Evolutionary conservation across 495 filamentous ascomycete genomes (phyloP).

Genomic region (Penicillium cosmopolitanum): DNA sequence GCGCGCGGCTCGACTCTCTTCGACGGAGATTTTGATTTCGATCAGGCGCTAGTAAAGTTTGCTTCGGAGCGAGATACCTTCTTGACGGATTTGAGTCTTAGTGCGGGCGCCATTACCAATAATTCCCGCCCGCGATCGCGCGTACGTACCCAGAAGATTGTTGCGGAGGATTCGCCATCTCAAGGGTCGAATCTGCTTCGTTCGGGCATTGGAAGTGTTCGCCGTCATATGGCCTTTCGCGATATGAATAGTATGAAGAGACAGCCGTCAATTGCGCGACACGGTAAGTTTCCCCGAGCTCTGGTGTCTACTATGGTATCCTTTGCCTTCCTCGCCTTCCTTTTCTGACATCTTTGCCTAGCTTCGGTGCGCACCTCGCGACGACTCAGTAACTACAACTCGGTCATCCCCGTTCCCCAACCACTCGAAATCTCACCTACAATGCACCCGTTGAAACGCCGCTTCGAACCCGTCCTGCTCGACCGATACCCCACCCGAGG

Average conservation of each 20-base stretch:
- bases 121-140: constrained; percentile 72
- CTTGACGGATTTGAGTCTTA: constrained; percentile 88
- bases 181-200: constrained; percentile 49
- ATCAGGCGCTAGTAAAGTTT: constrained; percentile 89
- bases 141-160: constrained; percentile 79
- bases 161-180: constrained; percentile 66
- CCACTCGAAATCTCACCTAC: constrained; percentile 86
- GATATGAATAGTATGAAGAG: constrained; percentile 96
- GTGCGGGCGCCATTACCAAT: constrained; percentile 76
- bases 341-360: constrained; percentile 31
- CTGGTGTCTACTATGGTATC: neutral
- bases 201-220: constrained; percentile 73
- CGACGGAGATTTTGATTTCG: constrained; percentile 81
- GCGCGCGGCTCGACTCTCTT: constrained; percentile 37
- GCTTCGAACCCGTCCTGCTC: constrained; percentile 91
- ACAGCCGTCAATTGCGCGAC: constrained; percentile 76
- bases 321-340: neutral
- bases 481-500: constrained; percentile 89
- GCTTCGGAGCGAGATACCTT: constrained; percentile 92
- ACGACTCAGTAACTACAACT: constrained; percentile 95
- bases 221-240: constrained; percentile 82
- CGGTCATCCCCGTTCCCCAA: constrained; percentile 91
- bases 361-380: constrained; percentile 89
- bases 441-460: constrained; percentile 92
- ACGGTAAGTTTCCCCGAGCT: constrained; percentile 59